Evolutionary conservation across 257 asterid genomes (phyloP).

Genomic region (Paraleonurus japonicus): DNA sequence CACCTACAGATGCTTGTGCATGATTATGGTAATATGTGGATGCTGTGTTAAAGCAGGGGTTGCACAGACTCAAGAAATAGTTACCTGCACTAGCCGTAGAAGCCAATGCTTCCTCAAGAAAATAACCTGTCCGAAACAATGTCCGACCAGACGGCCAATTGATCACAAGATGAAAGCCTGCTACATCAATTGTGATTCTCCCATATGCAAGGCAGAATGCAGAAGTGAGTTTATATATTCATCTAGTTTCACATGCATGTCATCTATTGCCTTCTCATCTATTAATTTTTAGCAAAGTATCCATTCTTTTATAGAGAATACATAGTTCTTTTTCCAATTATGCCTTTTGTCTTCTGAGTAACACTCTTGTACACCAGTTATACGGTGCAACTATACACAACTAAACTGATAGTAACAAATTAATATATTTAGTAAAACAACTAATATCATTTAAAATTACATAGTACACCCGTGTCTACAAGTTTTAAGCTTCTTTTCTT

Average conservation of each 20-base stretch:
- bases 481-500: too few species aligned
- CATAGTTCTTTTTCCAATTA: too few species aligned
- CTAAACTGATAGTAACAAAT: too few species aligned
- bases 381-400: too few species aligned
- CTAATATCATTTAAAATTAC: too few species aligned
- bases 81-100: conserved; percentile 27
- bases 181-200: conserved; percentile 52
- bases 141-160: conserved; percentile 37
- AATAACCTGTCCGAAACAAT: conserved; percentile 42
- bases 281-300: background rate
- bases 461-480: too few species aligned
- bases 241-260: background rate
- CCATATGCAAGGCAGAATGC: conserved; percentile 56
- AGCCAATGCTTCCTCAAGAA: conserved; percentile 41
- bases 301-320: background rate
- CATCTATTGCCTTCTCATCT: background rate
- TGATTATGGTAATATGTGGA: conserved; percentile 8
- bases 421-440: too few species aligned
- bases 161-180: conserved; percentile 49
- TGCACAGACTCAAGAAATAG: background rate
- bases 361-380: too few species aligned
- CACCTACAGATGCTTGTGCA: conserved; percentile 14
- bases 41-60: background rate
- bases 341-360: too few species aligned
- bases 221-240: conserved; percentile 32